These are phyloP conservation scores for Jatropha podagrica DNA, from an alignment of 441 rosid genomes.

Conservation along the genomic window DNA sequence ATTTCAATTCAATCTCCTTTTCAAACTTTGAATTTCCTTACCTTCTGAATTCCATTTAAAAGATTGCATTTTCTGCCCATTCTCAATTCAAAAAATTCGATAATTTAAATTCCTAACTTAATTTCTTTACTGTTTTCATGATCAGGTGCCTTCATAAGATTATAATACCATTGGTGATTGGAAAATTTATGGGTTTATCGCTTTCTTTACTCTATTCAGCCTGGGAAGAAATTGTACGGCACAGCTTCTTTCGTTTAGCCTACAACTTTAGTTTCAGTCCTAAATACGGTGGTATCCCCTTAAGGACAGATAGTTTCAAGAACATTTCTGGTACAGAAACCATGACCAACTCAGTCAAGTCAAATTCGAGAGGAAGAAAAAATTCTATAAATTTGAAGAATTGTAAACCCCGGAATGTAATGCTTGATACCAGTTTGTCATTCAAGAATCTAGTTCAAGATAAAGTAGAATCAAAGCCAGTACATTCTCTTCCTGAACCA, in stretches of 20 bases:
- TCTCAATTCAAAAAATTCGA: not conserved
- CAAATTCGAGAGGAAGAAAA: conserved; percentile 24
- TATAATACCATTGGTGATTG: not conserved
- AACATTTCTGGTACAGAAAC: conserved; percentile 30
- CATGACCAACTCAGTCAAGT: conserved; percentile 33
- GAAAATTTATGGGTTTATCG: conserved; percentile 36
- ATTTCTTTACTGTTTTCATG: conserved; percentile 2
- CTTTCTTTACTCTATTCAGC: conserved; percentile 39
- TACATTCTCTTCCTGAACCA: conserved; percentile 51
- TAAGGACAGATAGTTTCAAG: conserved; percentile 37
- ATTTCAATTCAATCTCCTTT: not conserved
- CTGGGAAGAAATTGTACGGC: conserved; percentile 34
- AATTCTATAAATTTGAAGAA: conserved; percentile 47
- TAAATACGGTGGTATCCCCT: conserved; percentile 19
- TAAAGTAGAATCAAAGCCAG: conserved; percentile 23
- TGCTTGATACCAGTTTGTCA: conserved; percentile 43
- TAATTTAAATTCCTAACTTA: not conserved
- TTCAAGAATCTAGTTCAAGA: conserved; percentile 46
- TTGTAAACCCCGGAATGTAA: conserved; percentile 45
- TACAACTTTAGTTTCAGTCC: conserved; percentile 22
- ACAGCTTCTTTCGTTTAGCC: conserved; percentile 26
- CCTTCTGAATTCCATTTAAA: not conserved
- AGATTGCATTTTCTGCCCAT: not conserved
- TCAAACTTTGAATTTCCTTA: conserved; percentile 7
- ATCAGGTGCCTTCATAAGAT: conserved; percentile 15